Evolutionary conservation across 495 filamentous ascomycete species (phyloP).

Genomic region (Neurospora hispaniola): DNA sequence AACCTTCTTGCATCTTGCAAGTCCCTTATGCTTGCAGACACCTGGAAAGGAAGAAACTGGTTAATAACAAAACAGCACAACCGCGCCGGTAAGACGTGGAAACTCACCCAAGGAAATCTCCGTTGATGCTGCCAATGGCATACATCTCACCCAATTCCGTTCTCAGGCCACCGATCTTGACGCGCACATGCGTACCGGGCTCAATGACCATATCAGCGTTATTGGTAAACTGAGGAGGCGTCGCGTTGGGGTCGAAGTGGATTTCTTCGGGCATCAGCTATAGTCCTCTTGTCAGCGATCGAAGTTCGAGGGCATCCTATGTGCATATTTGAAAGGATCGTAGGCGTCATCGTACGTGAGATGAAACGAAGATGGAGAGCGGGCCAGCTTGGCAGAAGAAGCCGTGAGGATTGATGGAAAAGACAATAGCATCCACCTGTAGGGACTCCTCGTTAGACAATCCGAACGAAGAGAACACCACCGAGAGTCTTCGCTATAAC

Average conservation of each 20-base stretch:
- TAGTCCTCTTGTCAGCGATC: conserved; percentile 3
- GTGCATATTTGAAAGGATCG: conserved; percentile 6
- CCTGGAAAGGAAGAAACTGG: not conserved
- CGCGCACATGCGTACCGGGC: conserved; percentile 80
- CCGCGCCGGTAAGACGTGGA: not conserved
- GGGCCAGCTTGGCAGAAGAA: conserved; percentile 91
- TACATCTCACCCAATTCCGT: conserved; percentile 88
- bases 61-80: not conserved
- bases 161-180: conserved; percentile 86
- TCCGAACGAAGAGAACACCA: not conserved
- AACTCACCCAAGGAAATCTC: conserved; percentile 52
- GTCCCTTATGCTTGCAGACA: not conserved
- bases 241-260: conserved; percentile 83
- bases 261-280: conserved; percentile 89
- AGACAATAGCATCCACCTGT: conserved; percentile 86
- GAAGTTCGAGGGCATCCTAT: not conserved
- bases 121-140: conserved; percentile 95
- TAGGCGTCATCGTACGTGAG: conserved; percentile 50
- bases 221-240: conserved; percentile 74
- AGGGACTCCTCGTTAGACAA: conserved; percentile 10
- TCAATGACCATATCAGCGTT: conserved; percentile 89
- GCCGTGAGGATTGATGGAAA: conserved; percentile 78
- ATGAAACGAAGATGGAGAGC: conserved; percentile 78
- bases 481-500: conserved; percentile 18
- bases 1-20: not conserved